Conservation (phyloP, 2,329 filamentous ascomycete species). For the Cladosporium sp. region DNA sequence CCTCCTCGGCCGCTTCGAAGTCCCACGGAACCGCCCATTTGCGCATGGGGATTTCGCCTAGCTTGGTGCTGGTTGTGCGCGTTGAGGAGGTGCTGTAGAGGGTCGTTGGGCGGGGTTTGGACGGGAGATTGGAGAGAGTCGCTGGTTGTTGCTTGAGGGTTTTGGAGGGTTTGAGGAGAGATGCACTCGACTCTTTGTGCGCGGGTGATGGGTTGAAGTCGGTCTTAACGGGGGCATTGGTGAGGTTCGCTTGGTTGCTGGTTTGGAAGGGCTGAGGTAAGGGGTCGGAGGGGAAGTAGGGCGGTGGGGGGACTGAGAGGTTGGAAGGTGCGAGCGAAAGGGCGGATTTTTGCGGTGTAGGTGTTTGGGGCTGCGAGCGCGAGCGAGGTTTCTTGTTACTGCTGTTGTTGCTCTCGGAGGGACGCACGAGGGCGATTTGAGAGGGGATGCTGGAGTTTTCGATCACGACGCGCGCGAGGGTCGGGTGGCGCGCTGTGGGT, state of each 20-base stretch:
- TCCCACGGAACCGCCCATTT: constrained; percentile 42
- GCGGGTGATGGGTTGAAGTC: no score
- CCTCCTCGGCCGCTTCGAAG: constrained; percentile 37
- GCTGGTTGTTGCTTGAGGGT: no score
- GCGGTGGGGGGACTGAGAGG: constrained; percentile 1
- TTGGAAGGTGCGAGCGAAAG: no score
- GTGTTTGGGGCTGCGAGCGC: not conserved
- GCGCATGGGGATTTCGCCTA: constrained; percentile 46
- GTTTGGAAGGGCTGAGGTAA: not conserved
- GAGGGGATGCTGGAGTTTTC: constrained; percentile 25
- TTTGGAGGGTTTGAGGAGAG: not conserved
- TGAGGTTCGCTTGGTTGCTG: not conserved
- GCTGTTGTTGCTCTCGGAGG: constrained; percentile 15
- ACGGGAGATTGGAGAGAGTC: no score
- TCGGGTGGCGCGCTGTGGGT: constrained; percentile 19
- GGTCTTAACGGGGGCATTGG: no score
- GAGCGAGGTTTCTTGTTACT: not conserved
- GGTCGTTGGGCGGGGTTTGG: no score
- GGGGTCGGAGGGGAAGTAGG: constrained; percentile 1
- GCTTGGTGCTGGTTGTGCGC: constrained; percentile 38
- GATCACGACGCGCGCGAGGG: constrained; percentile 28
- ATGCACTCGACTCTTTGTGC: not conserved
- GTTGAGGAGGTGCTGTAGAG: constrained; percentile 34
- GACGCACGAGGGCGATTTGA: constrained; percentile 26
- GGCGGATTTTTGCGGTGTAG: not conserved